Evolutionary conservation across 176 grass and related monocot species (phyloP).

Genomic region (Metroxylon sagu): DNA sequence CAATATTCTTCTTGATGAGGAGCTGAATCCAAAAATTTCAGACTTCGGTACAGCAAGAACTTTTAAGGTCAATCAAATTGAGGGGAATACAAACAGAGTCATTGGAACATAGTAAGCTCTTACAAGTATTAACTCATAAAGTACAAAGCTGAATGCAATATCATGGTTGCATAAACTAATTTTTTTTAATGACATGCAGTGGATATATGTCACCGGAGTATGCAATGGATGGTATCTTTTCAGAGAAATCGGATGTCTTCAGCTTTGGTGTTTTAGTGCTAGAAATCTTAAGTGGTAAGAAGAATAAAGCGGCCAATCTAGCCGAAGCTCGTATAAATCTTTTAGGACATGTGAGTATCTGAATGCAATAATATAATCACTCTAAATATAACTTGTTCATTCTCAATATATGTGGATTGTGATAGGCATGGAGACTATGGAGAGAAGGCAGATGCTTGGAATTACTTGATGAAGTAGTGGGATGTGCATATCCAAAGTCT

Average conservation of each 20-base stretch:
- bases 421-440: background rate
- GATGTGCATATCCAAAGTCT: background rate
- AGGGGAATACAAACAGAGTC: slow-evolving; percentile 31
- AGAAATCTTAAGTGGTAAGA: slow-evolving; percentile 1
- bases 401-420: background rate
- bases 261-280: background rate
- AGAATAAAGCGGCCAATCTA: background rate
- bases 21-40: slow-evolving; percentile 61
- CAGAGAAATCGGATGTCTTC: slow-evolving; percentile 8
- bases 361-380: background rate
- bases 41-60: slow-evolving; percentile 60
- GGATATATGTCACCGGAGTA: slow-evolving; percentile 5
- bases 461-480: background rate
- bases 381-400: background rate
- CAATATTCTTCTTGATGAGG: slow-evolving; percentile 54
- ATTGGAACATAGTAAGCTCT: slow-evolving; percentile 64
- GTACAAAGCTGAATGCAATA: too few species aligned
- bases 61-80: slow-evolving; percentile 41
- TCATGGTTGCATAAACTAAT: background rate
- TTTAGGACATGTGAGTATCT: background rate
- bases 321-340: background rate
- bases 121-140: background rate
- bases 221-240: slow-evolving; percentile 3
- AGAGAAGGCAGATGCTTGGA: background rate
- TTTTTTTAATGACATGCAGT: background rate